Evolutionary conservation across 2,329 filamentous ascomycete species (phyloP), one percentile per base, ranked within the genome.

Genomic region (Nannizziopsis barbatae): DNA sequence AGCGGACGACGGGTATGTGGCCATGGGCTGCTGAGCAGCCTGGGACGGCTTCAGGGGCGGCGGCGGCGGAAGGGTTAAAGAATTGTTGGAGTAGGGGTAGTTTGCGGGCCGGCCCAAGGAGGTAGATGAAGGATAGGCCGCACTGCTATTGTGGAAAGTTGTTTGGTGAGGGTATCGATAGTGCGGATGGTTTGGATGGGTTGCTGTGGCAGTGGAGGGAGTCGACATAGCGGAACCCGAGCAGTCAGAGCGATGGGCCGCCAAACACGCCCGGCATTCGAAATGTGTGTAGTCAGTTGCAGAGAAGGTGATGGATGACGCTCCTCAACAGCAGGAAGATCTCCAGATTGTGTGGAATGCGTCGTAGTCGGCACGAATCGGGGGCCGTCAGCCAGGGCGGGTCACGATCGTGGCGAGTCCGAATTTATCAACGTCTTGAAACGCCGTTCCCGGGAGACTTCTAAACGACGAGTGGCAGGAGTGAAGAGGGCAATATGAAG

Each of bases 191-290:
- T 82, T 80, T 60, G 81, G 80, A 62, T 86, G 74, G 57, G 81
- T 83, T 61, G 81, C 81, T 65, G 82, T 84, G 60, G 81, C 82
- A 61, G 81, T 84, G 53, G 84, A 86, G 57, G 85, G 84, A 58
- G 84, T 88, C 74, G 85, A 89, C 85, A 90, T 89, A 65, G 20
- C 45, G 32, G 31, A 5, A 20, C 10, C 15, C 12, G 27, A 33
- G 8, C 27, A 18, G 18, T 20, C 45, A 17, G 20, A 20, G 20
- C 17, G 39, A 39, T 39, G 38, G 45, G 27, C 22, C 5, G 15
- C 12, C 14, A 22, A 39, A 30, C n/a, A 11, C 5, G 32, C 17
- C 20, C 2, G 8, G 18, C 9, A 5, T 41, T 18, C 36, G 5
- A 22, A 10, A 22, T 30, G 3, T 12, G 10, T 36, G 42, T 27